Conservation (phyloP, 768 basidiomycete genomes). For the Russula sp. region DNA sequence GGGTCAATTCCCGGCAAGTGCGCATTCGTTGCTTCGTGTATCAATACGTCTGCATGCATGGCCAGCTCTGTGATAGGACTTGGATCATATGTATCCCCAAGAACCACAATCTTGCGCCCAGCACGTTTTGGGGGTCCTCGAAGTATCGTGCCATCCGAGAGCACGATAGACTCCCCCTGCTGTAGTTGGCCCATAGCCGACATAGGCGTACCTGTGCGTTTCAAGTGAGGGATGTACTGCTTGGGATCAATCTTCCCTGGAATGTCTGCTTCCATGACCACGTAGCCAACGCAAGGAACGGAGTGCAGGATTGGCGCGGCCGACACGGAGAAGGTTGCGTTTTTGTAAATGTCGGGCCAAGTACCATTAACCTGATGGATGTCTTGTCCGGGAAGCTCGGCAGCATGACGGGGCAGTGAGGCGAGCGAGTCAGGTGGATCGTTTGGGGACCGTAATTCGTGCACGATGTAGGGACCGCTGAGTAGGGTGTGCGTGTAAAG, state of each 20-base stretch:
- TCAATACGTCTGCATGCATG: constrained; percentile 57
- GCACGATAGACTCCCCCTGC: constrained; percentile 51
- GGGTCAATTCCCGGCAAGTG: constrained; percentile 60
- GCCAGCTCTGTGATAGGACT: constrained; percentile 57
- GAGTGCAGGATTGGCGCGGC: constrained; percentile 77
- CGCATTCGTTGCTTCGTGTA: constrained; percentile 91
- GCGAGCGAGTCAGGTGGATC: constrained; percentile 38
- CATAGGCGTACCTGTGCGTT: constrained; percentile 63
- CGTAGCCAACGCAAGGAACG: constrained; percentile 75
- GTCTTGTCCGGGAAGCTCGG: constrained; percentile 62
- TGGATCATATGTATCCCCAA: constrained; percentile 83
- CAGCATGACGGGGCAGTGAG: constrained; percentile 37
- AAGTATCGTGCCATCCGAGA: constrained; percentile 67
- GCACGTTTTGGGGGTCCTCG: constrained; percentile 55
- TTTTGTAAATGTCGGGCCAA: constrained; percentile 61
- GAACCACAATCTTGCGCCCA: constrained; percentile 71
- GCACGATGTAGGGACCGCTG: constrained; percentile 64
- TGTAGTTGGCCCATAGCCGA: constrained; percentile 60
- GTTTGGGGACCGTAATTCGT: constrained; percentile 63
- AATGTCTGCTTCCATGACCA: constrained; percentile 59
- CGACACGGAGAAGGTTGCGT: constrained; percentile 51
- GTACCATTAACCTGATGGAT: constrained; percentile 49
- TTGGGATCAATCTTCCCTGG: constrained; percentile 71
- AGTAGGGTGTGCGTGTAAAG: constrained; percentile 63
- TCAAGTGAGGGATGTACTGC: constrained; percentile 59